Evolutionary conservation across 2,329 filamentous ascomycete genomes (phyloP).

Genomic region (Apiospora rasikravindrae): DNA sequence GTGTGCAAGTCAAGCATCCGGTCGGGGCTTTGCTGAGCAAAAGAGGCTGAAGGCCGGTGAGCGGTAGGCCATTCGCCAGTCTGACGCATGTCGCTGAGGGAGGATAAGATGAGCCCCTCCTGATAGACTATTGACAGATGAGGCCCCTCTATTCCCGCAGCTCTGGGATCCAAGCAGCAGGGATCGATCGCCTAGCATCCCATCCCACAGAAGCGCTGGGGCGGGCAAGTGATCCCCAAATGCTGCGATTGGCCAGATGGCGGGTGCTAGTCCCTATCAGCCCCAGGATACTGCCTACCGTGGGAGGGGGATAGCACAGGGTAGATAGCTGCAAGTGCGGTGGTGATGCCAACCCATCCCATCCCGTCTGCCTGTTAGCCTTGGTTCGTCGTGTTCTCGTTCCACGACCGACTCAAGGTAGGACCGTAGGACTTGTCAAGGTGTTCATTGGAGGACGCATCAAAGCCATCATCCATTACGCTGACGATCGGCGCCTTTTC

Average conservation of each 20-base stretch:
- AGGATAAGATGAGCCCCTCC: constrained; percentile 15
- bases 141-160: constrained; percentile 8
- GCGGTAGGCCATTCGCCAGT: neutral
- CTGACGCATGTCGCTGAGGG: constrained; percentile 9
- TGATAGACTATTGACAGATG: constrained; percentile 11
- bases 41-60: constrained; percentile 6
- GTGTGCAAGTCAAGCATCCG: neutral
- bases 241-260: neutral
- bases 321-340: neutral
- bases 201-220: neutral
- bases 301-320: neutral
- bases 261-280: constrained; percentile 1
- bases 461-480: neutral
- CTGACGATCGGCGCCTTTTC: neutral
- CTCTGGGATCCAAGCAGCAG: neutral
- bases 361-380: constrained; percentile 11
- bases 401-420: neutral
- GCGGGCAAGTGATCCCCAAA: neutral
- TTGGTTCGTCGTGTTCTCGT: neutral
- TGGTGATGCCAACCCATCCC: neutral
- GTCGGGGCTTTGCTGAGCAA: neutral
- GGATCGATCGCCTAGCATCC: neutral
- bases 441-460: neutral
- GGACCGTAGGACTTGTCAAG: neutral
- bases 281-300: constrained; percentile 11